A percentile compares a stretch with the other conserved stretches of the same genome.
Conservation (phyloP, 768 basidiomycete species). For the Kwoniella dejecticola region DNA sequence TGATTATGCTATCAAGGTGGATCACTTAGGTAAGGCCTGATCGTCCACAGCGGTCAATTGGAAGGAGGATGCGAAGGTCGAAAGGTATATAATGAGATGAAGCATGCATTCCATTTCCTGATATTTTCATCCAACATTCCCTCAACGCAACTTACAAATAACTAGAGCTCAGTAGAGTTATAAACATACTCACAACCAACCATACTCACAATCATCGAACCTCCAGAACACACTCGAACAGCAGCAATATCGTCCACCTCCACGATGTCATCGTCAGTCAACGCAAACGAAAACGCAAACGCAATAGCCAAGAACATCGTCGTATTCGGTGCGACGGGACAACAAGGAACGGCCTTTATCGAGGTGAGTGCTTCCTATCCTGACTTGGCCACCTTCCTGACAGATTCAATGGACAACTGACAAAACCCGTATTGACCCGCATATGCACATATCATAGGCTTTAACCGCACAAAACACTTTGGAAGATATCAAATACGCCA, state of each 20-base stretch:
- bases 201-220: too few species aligned
- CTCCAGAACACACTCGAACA: too few species aligned
- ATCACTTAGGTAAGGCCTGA: too few species aligned
- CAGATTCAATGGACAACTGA: background rate
- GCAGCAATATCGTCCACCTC: too few species aligned
- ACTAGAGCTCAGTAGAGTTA: too few species aligned
- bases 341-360: slow-evolving; percentile 27
- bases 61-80: background rate
- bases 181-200: too few species aligned
- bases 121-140: background rate
- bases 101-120: background rate
- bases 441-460: too few species aligned
- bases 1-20: too few species aligned
- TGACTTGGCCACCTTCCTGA: background rate
- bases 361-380: slow-evolving; percentile 18
- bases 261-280: too few species aligned
- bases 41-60: background rate
- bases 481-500: slow-evolving; percentile 1
- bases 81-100: slow-evolving; percentile 10
- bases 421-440: too few species aligned
- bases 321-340: slow-evolving; percentile 34
- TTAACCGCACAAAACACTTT: slow-evolving; percentile 4
- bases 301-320: slow-evolving; percentile 23
- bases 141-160: too few species aligned
- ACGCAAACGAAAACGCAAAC: background rate